A percentile compares a stretch with the other conserved stretches of the same genome.
Conservation (phyloP, 1,284 basidiomycete genomes). For the Marasmius tenuissimus region DNA sequence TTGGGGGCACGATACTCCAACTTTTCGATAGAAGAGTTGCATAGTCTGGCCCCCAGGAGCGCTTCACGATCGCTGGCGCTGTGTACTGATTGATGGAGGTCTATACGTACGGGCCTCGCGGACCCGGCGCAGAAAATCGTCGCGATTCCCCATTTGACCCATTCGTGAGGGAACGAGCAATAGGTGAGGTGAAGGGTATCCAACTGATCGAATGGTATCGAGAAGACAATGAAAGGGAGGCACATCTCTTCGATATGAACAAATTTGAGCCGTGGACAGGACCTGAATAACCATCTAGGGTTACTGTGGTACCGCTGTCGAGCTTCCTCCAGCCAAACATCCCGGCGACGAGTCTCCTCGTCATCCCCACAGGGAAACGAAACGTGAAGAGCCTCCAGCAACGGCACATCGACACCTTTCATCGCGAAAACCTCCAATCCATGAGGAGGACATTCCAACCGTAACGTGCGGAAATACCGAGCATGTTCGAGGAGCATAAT, state of each 20-base stretch:
- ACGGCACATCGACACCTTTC: not conserved
- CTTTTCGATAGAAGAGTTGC: not conserved
- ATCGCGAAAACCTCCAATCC: not conserved
- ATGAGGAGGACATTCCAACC: not conserved
- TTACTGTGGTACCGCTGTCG: too few species aligned
- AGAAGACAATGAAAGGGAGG: not conserved
- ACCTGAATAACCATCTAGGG: not conserved
- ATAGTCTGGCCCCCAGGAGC: too few species aligned
- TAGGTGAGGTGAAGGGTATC: not conserved
- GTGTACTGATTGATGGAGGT: not conserved
- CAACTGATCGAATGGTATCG: not conserved
- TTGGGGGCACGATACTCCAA: not conserved
- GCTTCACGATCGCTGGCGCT: too few species aligned
- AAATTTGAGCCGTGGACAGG: not conserved
- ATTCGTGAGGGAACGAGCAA: not conserved
- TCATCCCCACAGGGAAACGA: not conserved
- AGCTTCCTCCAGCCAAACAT: too few species aligned
- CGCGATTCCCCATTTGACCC: not conserved
- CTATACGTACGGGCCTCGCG: not conserved
- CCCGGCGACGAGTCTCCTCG: too few species aligned
- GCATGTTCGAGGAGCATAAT: not conserved
- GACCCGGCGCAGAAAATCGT: not conserved
- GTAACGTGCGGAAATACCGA: not conserved
- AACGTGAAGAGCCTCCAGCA: not conserved
- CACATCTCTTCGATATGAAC: not conserved